These are phyloP conservation scores for Gracilaria domingensis DNA, from an alignment of 23 red algal species.

Conservation along the genomic window DNA sequence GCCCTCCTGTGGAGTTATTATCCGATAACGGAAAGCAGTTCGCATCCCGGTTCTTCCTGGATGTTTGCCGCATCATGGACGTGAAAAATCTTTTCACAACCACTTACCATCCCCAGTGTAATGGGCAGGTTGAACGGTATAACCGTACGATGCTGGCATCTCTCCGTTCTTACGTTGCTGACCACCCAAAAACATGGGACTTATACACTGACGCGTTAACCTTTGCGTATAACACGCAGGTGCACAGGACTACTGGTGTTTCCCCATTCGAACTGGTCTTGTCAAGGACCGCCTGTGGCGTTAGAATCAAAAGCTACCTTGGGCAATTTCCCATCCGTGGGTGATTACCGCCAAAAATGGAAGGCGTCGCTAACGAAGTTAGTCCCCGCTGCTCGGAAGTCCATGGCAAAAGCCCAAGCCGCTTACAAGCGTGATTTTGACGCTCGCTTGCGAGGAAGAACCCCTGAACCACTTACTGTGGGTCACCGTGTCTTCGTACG, in stretches of 20 bases:
- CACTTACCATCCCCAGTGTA: no score
- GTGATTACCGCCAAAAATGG: constrained; percentile 3
- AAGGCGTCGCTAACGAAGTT: background rate
- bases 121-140: no score
- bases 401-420: background rate
- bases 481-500: constrained; percentile 9
- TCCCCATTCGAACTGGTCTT: constrained; percentile 8
- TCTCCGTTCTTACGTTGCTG: constrained; percentile 13
- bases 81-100: no score
- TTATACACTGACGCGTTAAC: constrained; percentile 8
- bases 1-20: no score
- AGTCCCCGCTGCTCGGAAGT: background rate
- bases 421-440: constrained; percentile 27
- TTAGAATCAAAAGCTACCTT: background rate
- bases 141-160: background rate
- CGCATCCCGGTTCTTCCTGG: no score
- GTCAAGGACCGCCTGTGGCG: background rate
- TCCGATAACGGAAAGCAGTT: no score
- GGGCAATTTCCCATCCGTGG: background rate
- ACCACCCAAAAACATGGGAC: constrained; percentile 25
- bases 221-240: constrained; percentile 11
- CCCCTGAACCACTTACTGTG: background rate
- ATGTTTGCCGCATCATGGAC: no score
- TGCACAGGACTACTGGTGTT: background rate
- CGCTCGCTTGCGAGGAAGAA: background rate